Evolutionary conservation across 1,284 basidiomycete genomes (phyloP).

Genomic region (Papiliotrema nemorosa): DNA sequence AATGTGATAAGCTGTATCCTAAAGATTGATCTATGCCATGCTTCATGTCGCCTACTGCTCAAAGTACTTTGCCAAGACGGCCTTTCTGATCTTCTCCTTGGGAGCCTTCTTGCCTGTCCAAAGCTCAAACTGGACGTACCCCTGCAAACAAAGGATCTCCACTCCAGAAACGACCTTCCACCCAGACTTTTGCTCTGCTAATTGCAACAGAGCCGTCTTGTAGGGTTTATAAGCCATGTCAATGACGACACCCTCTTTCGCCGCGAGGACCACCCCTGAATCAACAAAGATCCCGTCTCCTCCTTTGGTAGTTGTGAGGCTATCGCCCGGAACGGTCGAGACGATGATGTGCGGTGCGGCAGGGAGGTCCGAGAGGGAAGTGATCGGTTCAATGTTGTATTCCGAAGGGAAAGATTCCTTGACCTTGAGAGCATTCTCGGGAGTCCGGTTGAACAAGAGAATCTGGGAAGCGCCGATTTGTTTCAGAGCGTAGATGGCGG

Average conservation of each 20-base stretch:
- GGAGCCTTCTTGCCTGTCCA: slow-evolving; percentile 65
- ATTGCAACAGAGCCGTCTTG: slow-evolving; percentile 48
- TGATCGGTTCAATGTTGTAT: slow-evolving; percentile 58
- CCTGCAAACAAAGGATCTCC: slow-evolving; percentile 81
- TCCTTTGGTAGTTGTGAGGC: slow-evolving; percentile 52
- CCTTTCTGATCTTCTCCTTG: slow-evolving; percentile 46
- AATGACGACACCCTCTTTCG: slow-evolving; percentile 63
- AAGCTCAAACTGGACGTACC: slow-evolving; percentile 73
- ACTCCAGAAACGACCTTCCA: slow-evolving; percentile 76
- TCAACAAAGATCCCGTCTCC: slow-evolving; percentile 56
- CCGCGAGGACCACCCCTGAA: slow-evolving; percentile 51
- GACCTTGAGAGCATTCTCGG: slow-evolving; percentile 65
- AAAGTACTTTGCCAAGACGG: slow-evolving; percentile 48
- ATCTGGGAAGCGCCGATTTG: slow-evolving; percentile 65
- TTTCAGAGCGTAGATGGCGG: slow-evolving; percentile 83
- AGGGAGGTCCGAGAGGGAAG: slow-evolving; percentile 59
- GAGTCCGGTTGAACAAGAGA: slow-evolving; percentile 82
- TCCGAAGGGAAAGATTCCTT: slow-evolving; percentile 62
- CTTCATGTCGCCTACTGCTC: too few relatives aligned
- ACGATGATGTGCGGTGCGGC: slow-evolving; percentile 67
- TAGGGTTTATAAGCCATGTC: slow-evolving; percentile 91
- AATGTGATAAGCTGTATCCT: not conserved
- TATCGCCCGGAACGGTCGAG: slow-evolving; percentile 77
- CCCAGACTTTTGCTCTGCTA: slow-evolving; percentile 44
- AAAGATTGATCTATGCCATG: too few relatives aligned